Conservation (phyloP, 768 basidiomycete genomes). For the Leccinum boreale region DNA sequence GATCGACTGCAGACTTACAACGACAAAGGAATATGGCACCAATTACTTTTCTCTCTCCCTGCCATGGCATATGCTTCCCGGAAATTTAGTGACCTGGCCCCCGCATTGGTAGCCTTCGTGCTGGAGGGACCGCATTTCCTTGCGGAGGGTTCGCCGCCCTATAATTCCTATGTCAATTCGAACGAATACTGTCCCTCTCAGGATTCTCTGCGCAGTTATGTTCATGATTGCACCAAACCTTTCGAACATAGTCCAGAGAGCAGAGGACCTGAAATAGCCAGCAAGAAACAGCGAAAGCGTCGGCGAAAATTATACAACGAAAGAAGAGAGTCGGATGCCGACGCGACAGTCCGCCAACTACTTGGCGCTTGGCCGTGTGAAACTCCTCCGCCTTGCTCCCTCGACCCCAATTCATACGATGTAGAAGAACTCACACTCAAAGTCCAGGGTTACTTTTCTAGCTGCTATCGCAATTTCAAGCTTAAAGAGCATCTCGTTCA, state of each 20-base stretch:
- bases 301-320: conserved; percentile 2
- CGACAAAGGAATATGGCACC: conserved; percentile 10
- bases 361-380: background rate
- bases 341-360: background rate
- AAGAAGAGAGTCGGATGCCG: conserved; percentile 4
- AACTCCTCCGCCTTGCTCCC: background rate
- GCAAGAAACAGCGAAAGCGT: background rate
- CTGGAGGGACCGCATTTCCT: conserved; percentile 7
- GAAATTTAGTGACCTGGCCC: conserved; percentile 11
- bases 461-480: conserved; percentile 14
- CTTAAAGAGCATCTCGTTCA: conserved; percentile 12
- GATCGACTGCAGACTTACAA: conserved; percentile 16
- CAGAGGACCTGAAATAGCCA: background rate
- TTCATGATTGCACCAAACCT: background rate
- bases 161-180: conserved; percentile 8
- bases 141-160: conserved; percentile 12
- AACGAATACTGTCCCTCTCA: conserved; percentile 7
- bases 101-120: conserved; percentile 32
- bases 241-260: conserved; percentile 17
- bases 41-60: conserved; percentile 31
- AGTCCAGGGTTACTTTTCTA: conserved; percentile 4
- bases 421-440: background rate
- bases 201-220: background rate
- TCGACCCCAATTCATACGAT: conserved; percentile 1
- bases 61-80: conserved; percentile 30